Evolutionary conservation across 1,284 basidiomycete species (phyloP).

Genomic region (Rhodotorula glutinis): DNA sequence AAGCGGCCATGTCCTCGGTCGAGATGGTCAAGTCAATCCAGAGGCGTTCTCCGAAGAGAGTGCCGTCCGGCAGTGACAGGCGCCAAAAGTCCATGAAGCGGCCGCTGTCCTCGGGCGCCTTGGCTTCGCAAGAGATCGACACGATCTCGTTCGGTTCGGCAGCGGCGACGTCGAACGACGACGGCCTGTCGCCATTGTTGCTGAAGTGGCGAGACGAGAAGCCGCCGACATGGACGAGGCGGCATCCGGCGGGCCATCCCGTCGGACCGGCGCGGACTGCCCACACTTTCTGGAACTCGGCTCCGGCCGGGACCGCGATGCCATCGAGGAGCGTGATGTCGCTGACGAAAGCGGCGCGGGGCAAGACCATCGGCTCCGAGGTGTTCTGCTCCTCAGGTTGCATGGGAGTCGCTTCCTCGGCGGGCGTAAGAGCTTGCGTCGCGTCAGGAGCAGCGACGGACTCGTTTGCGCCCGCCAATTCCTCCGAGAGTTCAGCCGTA

Average conservation of each 20-base stretch:
- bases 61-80: slow-evolving; percentile 28
- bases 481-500: no score
- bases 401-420: background rate
- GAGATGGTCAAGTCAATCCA: slow-evolving; percentile 36
- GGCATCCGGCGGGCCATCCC: slow-evolving; percentile 35
- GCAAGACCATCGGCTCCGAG: background rate
- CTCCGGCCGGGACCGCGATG: slow-evolving; percentile 38
- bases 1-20: background rate
- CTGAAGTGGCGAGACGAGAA: slow-evolving; percentile 19
- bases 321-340: slow-evolving; percentile 42
- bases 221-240: slow-evolving; percentile 41
- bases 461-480: background rate
- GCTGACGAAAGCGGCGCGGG: slow-evolving; percentile 25
- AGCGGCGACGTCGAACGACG: slow-evolving; percentile 8
- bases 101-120: slow-evolving; percentile 40
- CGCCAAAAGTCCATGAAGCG: slow-evolving; percentile 40
- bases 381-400: background rate
- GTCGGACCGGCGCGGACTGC: slow-evolving; percentile 27
- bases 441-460: background rate
- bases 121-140: slow-evolving; percentile 36
- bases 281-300: slow-evolving; percentile 40
- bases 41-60: slow-evolving; percentile 34
- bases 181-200: no score
- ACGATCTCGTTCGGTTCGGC: slow-evolving; percentile 27
- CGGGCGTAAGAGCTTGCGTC: background rate